phyloP scores from a whole-genome alignment of 139 green algal genomes.

The Closterium sp. region DNA sequence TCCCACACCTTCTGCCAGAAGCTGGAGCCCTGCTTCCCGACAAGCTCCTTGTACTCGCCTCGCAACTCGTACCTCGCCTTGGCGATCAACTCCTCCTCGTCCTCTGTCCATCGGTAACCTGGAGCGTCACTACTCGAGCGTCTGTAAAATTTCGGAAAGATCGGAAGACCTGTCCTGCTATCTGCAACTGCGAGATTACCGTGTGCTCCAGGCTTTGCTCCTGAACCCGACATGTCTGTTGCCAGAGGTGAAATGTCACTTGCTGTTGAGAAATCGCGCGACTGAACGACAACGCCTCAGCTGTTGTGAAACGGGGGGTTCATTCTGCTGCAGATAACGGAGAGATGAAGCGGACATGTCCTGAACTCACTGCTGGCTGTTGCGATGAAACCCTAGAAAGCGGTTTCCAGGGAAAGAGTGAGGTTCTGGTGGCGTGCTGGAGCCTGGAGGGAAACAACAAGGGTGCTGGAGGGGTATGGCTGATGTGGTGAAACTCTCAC shows the following conservation, averaged over 20 bases:
- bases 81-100: neutral
- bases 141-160: neutral
- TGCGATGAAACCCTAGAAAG: neutral
- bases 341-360: neutral
- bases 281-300: neutral
- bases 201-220: neutral
- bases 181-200: neutral
- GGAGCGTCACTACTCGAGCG: neutral
- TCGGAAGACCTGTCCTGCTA: neutral
- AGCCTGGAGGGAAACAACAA: neutral
- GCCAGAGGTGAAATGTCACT: neutral
- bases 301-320: neutral
- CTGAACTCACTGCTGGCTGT: neutral
- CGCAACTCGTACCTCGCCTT: neutral
- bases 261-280: neutral
- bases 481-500: neutral
- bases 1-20: neutral
- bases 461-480: neutral
- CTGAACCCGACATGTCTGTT: neutral
- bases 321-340: neutral
- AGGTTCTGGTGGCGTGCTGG: neutral
- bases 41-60: neutral
- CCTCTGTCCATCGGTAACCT: neutral
- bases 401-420: neutral
- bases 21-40: neutral